Conservation (phyloP, 805 yeast genomes). For the Debaryomyces hansenii region DNA sequence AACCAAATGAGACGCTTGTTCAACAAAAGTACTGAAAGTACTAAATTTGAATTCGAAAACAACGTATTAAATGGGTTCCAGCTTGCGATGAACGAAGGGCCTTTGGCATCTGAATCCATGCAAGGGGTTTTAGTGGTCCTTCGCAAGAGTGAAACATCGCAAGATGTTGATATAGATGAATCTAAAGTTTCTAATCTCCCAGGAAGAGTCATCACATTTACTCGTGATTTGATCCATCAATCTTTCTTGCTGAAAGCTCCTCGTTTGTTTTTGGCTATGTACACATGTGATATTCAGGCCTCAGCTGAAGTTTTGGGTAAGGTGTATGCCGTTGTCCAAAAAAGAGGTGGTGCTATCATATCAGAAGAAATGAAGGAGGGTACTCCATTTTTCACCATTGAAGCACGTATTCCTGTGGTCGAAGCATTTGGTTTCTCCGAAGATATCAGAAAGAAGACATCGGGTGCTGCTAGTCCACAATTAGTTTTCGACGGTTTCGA, state of each 20-base stretch:
- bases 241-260: conserved; percentile 83
- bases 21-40: conserved; percentile 6
- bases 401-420: conserved; percentile 84
- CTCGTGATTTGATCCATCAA: conserved; percentile 71
- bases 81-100: conserved; percentile 80
- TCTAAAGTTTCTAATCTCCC: conserved; percentile 47
- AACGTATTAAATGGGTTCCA: conserved; percentile 82
- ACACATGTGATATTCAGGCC: conserved; percentile 92
- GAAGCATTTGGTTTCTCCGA: conserved; percentile 97
- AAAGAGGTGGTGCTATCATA: conserved; percentile 78
- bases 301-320: conserved; percentile 92
- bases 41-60: conserved; percentile 48
- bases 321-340: conserved; percentile 91
- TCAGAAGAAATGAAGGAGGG: conserved; percentile 98
- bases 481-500: conserved; percentile 88
- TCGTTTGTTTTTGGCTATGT: conserved; percentile 87
- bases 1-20: conserved; percentile 31
- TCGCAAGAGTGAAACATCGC: conserved; percentile 17
- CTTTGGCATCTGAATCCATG: conserved; percentile 81
- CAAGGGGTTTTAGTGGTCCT: conserved; percentile 71
- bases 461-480: conserved; percentile 98
- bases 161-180: conserved; percentile 25
- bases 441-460: conserved; percentile 87
- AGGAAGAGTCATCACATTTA: conserved; percentile 72
- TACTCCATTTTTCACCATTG: conserved; percentile 89